Evolutionary conservation across 2,329 filamentous ascomycete species (phyloP).

Genomic region (Hymenoscyphus repandus): DNA sequence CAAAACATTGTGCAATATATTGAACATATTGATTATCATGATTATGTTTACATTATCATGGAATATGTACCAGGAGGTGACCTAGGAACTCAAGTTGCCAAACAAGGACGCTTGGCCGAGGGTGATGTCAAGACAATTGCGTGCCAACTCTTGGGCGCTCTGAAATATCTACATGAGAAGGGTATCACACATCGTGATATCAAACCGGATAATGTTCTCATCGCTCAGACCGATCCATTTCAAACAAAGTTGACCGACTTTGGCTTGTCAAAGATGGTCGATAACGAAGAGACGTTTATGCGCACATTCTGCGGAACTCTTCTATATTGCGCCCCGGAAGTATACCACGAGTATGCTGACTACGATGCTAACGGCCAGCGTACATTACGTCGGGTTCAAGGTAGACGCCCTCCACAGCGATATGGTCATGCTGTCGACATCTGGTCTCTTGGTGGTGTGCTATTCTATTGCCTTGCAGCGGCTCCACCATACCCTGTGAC

Average conservation of each 20-base stretch:
- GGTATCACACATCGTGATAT: constrained; percentile 98
- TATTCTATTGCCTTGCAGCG: constrained; percentile 80
- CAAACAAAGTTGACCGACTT: constrained; percentile 93
- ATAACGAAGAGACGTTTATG: constrained; percentile 84
- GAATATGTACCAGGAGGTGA: constrained; percentile 83
- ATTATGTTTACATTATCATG: constrained; percentile 93
- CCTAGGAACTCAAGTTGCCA: constrained; percentile 65
- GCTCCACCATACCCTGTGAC: constrained; percentile 77
- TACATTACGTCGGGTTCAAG: constrained; percentile 36
- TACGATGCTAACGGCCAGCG: constrained; percentile 62
- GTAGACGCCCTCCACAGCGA: constrained; percentile 42
- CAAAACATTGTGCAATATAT: constrained; percentile 88
- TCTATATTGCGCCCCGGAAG: constrained; percentile 92
- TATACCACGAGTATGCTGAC: constrained; percentile 70
- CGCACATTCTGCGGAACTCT: constrained; percentile 96
- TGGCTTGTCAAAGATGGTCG: constrained; percentile 89
- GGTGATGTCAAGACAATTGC: constrained; percentile 65
- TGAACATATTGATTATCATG: constrained; percentile 77
- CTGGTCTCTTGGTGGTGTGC: constrained; percentile 90
- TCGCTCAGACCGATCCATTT: constrained; percentile 67
- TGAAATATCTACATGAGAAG: constrained; percentile 79
- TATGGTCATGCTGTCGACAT: constrained; percentile 93
- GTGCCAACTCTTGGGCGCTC: constrained; percentile 69
- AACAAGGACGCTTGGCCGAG: constrained; percentile 61
- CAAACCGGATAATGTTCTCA: constrained; percentile 95